These are phyloP conservation scores for Omphalotus olearius DNA, from an alignment of 1,284 basidiomycete genomes.

Conservation along the genomic window DNA sequence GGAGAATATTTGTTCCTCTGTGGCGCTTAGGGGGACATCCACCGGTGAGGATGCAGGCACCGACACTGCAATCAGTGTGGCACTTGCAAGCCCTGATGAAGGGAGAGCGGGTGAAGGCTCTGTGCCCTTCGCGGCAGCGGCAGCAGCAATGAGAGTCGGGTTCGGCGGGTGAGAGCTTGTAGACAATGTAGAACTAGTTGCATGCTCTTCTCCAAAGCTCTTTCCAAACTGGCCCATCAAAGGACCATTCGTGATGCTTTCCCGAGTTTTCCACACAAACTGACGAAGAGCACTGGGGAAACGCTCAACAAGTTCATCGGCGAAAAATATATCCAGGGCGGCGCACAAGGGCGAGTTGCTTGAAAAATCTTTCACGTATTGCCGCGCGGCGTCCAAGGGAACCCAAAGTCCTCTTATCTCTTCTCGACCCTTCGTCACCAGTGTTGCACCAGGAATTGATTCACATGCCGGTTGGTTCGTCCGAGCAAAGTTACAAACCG, in stretches of 20 bases:
- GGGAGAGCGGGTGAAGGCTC: background rate
- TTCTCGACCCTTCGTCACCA: constrained; percentile 44
- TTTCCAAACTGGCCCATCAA: constrained; percentile 9
- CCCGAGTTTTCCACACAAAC: constrained; percentile 6
- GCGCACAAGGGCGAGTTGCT: background rate
- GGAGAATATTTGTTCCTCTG: constrained; percentile 16
- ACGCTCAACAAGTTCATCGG: constrained; percentile 9
- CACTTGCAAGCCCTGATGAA: background rate
- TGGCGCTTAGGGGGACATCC: constrained; percentile 9
- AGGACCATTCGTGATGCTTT: background rate
- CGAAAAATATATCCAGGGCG: constrained; percentile 8
- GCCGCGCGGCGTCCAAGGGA: constrained; percentile 52
- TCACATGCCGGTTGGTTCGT: constrained; percentile 30
- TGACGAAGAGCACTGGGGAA: constrained; percentile 10
- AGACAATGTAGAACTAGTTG: background rate
- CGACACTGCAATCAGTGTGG: background rate
- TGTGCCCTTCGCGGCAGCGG: background rate
- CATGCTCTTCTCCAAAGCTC: constrained; percentile 5
- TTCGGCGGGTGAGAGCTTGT: background rate
- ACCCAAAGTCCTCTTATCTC: constrained; percentile 61
- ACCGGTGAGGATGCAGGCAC: background rate
- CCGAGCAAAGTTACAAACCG: constrained; percentile 44
- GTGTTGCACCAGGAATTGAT: constrained; percentile 37
- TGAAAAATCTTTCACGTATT: constrained; percentile 36
- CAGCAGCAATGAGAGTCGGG: constrained; percentile 8